Evolutionary conservation across 768 basidiomycete species (phyloP).

Genomic region (Glaciozyma antarctica): DNA sequence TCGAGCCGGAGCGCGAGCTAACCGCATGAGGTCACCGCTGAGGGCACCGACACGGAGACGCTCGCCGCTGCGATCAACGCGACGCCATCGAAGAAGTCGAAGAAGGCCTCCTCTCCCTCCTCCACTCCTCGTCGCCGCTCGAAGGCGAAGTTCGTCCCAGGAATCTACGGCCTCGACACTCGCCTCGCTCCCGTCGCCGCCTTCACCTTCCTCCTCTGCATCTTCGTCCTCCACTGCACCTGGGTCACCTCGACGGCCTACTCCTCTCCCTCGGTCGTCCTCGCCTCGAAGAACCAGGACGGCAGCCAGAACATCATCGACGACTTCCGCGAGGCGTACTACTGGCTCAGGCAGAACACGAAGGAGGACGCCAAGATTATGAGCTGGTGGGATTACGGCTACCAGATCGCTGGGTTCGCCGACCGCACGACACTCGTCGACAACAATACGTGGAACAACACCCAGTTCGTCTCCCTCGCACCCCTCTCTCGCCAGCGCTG

Average conservation of each 20-base stretch:
- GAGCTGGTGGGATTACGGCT: constrained; percentile 99
- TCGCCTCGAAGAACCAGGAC: constrained; percentile 67
- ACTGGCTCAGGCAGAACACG: constrained; percentile 96
- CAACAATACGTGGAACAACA: constrained; percentile 99
- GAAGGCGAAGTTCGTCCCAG: constrained; percentile 37
- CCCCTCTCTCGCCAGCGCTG: neutral
- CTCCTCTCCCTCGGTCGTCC: constrained; percentile 93
- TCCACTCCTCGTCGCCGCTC: constrained; percentile 6
- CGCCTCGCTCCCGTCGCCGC: constrained; percentile 67
- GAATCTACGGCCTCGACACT: constrained; percentile 76
- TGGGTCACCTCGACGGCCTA: constrained; percentile 92
- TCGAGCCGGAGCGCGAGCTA: constrained; percentile 49
- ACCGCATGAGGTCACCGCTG: too few relatives aligned
- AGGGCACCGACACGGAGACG: neutral
- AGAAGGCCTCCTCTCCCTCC: constrained; percentile 42
- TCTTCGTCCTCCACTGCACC: constrained; percentile 94
- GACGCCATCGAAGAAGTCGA: constrained; percentile 52
- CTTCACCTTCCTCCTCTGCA: constrained; percentile 62
- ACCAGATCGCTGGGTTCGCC: constrained; percentile 98
- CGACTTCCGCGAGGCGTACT: constrained; percentile 98
- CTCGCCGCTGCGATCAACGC: constrained; percentile 41
- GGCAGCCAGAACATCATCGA: constrained; percentile 92
- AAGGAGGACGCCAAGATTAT: constrained; percentile 83
- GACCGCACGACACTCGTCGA: constrained; percentile 92
- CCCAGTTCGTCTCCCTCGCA: constrained; percentile 46